These are phyloP conservation scores for Meyerozyma smithsonii DNA, from an alignment of 1,139 yeast species.

Conservation along the genomic window DNA sequence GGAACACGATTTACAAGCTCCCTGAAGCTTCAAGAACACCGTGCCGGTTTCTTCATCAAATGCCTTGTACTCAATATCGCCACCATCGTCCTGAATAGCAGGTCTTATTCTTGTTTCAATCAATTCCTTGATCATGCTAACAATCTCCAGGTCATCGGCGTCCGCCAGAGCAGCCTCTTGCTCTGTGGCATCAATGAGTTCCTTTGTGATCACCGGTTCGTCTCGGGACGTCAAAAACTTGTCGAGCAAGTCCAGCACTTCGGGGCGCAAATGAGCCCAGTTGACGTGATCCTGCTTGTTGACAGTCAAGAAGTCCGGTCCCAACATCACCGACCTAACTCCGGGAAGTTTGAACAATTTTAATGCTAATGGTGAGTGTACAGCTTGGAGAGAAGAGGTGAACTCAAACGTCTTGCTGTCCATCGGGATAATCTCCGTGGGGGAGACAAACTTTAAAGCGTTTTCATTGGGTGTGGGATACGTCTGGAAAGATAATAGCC, in stretches of 20 bases:
- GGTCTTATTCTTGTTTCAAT: constrained; percentile 94
- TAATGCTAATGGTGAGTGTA: constrained; percentile 78
- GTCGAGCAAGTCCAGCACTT: constrained; percentile 38
- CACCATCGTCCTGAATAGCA: constrained; percentile 85
- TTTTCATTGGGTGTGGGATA: constrained; percentile 82
- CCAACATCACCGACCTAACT: constrained; percentile 83
- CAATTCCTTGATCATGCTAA: constrained; percentile 87
- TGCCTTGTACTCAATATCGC: constrained; percentile 70
- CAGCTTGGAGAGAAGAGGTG: constrained; percentile 64
- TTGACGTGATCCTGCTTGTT: constrained; percentile 44
- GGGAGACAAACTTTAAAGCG: constrained; percentile 73
- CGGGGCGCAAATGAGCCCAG: constrained; percentile 45
- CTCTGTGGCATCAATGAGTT: constrained; percentile 33
- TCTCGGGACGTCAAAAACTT: constrained; percentile 27
- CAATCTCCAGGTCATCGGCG: constrained; percentile 66
- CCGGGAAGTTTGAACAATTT: constrained; percentile 81
- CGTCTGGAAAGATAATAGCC: constrained; percentile 37
- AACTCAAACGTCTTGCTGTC: constrained; percentile 59
- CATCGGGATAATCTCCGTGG: constrained; percentile 58
- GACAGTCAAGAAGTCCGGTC: constrained; percentile 48
- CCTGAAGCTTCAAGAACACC: constrained; percentile 61
- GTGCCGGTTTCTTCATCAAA: constrained; percentile 62
- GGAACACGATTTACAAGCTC: constrained; percentile 79
- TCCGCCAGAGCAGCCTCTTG: constrained; percentile 44
- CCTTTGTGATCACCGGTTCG: constrained; percentile 52